Evolutionary conservation across 2,329 filamentous ascomycete species (phyloP).

Genomic region (Aspergillus brunneoviolaceus): DNA sequence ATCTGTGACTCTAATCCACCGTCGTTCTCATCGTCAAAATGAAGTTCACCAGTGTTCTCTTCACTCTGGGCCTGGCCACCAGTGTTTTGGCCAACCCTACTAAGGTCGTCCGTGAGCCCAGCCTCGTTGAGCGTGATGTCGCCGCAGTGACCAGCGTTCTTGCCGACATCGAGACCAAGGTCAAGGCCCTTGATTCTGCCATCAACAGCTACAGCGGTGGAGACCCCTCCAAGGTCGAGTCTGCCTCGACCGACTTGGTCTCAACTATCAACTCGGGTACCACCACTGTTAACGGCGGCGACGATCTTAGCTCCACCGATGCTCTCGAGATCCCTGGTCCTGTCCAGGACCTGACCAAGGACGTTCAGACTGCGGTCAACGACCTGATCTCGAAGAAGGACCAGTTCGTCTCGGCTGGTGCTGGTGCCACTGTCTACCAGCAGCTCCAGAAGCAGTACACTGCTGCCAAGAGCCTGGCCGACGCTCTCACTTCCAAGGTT

Average conservation of each 20-base stretch:
- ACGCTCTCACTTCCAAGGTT: conserved; percentile 33
- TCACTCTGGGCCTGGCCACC: conserved; percentile 25
- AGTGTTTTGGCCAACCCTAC: conserved; percentile 24
- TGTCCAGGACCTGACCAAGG: conserved; percentile 28
- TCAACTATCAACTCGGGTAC: conserved; percentile 28
- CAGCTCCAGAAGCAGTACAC: conserved; percentile 27
- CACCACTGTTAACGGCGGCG: conserved; percentile 22
- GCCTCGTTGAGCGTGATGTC: conserved; percentile 19
- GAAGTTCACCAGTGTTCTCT: conserved; percentile 24
- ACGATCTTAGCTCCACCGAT: conserved; percentile 25
- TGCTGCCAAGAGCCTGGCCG: conserved; percentile 26
- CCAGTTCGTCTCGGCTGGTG: conserved; percentile 25
- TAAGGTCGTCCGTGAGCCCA: conserved; percentile 12
- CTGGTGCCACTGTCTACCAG: conserved; percentile 22
- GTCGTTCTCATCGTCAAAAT: conserved; percentile 19
- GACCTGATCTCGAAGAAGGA: conserved; percentile 29
- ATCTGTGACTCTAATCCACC: conserved; percentile 11
- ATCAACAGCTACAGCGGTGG: conserved; percentile 29
- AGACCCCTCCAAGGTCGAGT: conserved; percentile 18
- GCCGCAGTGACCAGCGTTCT: conserved; percentile 21
- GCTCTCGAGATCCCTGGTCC: conserved; percentile 28
- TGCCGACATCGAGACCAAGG: conserved; percentile 19
- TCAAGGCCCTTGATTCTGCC: conserved; percentile 23
- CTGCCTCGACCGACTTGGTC: conserved; percentile 26
- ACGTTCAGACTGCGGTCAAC: conserved; percentile 25